Percentiles rank a stretch among this genome's conserved stretches.
Conservation (phyloP, 2,329 filamentous ascomycete species). For the Epicoccum sorghinum region DNA sequence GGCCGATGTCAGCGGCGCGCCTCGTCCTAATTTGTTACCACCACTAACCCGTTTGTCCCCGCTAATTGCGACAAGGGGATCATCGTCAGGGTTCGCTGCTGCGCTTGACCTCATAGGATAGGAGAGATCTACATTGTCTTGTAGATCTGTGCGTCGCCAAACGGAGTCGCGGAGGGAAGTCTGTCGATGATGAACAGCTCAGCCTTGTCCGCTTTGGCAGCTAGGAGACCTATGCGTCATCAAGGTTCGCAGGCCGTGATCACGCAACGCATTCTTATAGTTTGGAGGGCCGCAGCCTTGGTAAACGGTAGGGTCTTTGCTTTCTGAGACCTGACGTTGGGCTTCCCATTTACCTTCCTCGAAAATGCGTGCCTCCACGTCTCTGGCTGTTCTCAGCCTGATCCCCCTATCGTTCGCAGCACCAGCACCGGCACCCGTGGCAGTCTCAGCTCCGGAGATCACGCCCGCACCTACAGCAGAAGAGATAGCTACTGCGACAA, state of each 20-base stretch:
- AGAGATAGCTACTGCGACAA: not conserved
- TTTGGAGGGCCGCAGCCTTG: not conserved
- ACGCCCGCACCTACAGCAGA: conserved; percentile 12
- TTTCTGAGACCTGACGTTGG: not conserved
- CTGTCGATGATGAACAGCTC: not conserved
- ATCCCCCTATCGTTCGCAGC: conserved; percentile 16
- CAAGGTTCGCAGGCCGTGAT: not conserved
- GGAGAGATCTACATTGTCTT: conserved; percentile 1
- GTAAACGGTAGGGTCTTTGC: not conserved
- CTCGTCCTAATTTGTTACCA: not conserved
- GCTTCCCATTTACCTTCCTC: not conserved
- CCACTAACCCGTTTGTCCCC: not conserved
- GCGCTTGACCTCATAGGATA: not conserved
- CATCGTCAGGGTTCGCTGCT: not conserved
- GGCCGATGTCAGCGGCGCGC: conserved; percentile 8
- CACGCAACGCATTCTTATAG: not conserved
- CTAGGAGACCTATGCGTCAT: conserved; percentile 1
- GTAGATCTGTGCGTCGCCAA: conserved; percentile 9
- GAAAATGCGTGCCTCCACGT: conserved; percentile 19
- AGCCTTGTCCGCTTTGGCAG: not conserved
- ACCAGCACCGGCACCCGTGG: conserved; percentile 13
- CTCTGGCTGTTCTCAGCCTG: conserved; percentile 20
- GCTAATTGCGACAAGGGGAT: not conserved
- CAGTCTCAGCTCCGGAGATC: conserved; percentile 2
- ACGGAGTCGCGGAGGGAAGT: not conserved